Evolutionary conservation across 208 protist genomes (phyloP).

Genomic region (Leptomonas pyrrhocoris): DNA sequence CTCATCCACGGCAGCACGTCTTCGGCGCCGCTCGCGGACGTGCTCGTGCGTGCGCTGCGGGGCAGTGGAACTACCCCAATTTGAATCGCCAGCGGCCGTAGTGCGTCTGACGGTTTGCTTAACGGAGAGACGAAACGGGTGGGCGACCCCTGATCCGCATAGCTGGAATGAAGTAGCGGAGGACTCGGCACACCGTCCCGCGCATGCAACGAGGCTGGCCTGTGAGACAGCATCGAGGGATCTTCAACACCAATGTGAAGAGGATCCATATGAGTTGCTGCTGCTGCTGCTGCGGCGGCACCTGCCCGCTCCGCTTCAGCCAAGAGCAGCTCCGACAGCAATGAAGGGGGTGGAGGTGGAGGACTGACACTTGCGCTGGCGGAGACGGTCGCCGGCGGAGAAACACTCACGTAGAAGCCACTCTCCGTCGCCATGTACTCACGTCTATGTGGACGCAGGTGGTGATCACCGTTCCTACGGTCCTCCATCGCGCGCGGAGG

Average conservation of each 20-base stretch:
- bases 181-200: too few relatives aligned
- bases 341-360: neutral
- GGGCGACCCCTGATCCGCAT: neutral
- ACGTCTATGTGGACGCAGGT: neutral
- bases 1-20: conserved; percentile 9
- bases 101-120: neutral
- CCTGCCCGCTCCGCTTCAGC: conserved; percentile 25
- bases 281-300: neutral
- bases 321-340: conserved; percentile 25
- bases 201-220: too few relatives aligned
- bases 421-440: neutral
- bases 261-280: neutral
- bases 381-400: neutral
- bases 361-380: neutral
- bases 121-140: neutral
- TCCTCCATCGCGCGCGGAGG: neutral
- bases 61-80: conserved; percentile 64
- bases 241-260: too few relatives aligned
- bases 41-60: neutral
- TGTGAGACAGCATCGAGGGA: too few relatives aligned
- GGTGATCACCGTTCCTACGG: neutral
- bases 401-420: conserved; percentile 1
- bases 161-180: neutral
- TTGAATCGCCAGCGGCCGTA: conserved; percentile 21
- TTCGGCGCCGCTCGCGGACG: neutral